A percentile compares a stretch with the other conserved stretches of the same genome.
These are phyloP conservation scores for Cardiospermum halicacabum DNA, from an alignment of 345 rosid genomes.

Conservation along the genomic window DNA sequence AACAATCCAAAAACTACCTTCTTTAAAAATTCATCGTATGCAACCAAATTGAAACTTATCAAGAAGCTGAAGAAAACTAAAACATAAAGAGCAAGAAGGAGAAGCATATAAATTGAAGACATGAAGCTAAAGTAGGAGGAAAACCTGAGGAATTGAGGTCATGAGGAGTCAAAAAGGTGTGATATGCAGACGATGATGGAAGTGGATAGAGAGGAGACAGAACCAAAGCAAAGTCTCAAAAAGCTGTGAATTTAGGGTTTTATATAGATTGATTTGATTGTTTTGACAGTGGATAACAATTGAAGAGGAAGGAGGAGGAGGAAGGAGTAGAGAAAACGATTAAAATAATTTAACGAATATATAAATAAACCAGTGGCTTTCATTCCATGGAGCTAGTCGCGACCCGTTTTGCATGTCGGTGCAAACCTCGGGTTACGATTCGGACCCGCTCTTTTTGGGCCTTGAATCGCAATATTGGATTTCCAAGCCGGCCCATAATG, in stretches of 20 bases:
- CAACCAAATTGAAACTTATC: neutral
- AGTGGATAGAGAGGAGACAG: conserved; percentile 10
- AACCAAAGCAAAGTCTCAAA: neutral
- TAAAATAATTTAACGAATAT: neutral
- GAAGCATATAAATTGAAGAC: conserved; percentile 2
- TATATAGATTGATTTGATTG: neutral
- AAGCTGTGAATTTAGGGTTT: conserved; percentile 17
- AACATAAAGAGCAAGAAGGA: neutral
- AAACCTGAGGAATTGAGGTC: conserved; percentile 12
- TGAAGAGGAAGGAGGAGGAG: neutral
- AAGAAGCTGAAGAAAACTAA: neutral
- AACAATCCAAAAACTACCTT: neutral
- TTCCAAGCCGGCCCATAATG: no score
- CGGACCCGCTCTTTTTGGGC: neutral
- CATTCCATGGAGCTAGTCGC: no score
- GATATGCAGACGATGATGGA: neutral
- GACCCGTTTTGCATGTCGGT: neutral
- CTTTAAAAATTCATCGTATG: neutral
- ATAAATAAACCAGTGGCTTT: neutral
- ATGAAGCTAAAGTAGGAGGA: neutral
- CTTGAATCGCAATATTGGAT: no score
- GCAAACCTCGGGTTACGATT: neutral
- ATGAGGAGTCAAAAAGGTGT: conserved; percentile 1
- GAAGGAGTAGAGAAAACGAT: neutral
- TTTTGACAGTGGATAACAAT: conserved; percentile 12